These are phyloP conservation scores for Lentinula novae-zelandiae DNA, from an alignment of 1,284 basidiomycete genomes.

Conservation along the genomic window DNA sequence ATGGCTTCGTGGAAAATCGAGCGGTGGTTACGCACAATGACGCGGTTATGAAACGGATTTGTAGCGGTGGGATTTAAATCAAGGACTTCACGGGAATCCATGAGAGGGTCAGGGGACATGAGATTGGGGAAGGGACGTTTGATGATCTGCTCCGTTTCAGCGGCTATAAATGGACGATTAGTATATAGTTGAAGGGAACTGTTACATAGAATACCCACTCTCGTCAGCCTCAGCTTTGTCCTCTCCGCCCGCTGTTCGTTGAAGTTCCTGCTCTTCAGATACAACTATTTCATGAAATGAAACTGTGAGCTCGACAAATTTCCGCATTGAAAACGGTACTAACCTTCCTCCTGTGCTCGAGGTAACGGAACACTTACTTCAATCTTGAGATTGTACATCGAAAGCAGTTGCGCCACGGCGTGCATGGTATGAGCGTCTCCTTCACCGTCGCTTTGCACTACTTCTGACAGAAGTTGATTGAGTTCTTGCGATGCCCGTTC, in stretches of 20 bases:
- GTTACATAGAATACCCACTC: neutral
- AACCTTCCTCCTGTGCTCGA: neutral
- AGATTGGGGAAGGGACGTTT: conserved; percentile 46
- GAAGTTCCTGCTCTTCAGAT: neutral
- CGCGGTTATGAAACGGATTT: conserved; percentile 50
- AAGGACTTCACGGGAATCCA: conserved; percentile 54
- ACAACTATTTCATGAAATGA: neutral
- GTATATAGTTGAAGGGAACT: neutral
- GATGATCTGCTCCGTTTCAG: conserved; percentile 8
- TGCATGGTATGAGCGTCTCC: conserved; percentile 7
- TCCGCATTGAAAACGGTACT: neutral
- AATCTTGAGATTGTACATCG: neutral
- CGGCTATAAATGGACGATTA: conserved; percentile 1
- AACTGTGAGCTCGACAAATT: neutral
- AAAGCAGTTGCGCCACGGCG: conserved; percentile 5
- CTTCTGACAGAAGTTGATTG: conserved; percentile 5
- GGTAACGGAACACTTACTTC: neutral
- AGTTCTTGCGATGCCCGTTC: neutral
- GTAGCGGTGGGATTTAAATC: conserved; percentile 49
- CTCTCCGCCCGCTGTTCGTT: neutral
- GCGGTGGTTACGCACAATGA: conserved; percentile 61
- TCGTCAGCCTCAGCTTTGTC: neutral
- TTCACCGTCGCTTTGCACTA: conserved; percentile 6
- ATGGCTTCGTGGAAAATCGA: conserved; percentile 42
- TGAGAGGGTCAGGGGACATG: conserved; percentile 52